Conservation (phyloP, 2,329 filamentous ascomycete species). For the Colletotrichum liriopes region DNA sequence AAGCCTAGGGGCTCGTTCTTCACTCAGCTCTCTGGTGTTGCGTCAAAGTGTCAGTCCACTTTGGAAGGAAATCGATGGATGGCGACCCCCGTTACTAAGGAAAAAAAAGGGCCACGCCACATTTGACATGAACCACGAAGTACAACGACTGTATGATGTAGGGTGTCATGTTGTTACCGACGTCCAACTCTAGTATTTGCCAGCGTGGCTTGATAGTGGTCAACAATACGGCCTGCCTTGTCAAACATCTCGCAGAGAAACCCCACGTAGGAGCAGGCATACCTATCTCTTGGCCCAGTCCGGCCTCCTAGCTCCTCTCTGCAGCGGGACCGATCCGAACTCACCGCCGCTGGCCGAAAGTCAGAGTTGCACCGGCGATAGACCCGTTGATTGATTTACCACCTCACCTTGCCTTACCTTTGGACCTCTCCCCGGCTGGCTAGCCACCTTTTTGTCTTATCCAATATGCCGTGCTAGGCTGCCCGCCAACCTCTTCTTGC, state of each 20-base stretch:
- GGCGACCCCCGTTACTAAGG: no score
- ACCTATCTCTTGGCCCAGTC: not conserved
- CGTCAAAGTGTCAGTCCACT: constrained; percentile 7
- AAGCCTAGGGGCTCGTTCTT: not conserved
- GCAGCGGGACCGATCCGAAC: constrained; percentile 35
- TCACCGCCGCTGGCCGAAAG: constrained; percentile 36
- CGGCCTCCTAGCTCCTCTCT: constrained; percentile 4
- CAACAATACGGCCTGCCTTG: not conserved
- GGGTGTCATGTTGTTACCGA: not conserved
- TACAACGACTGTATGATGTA: not conserved
- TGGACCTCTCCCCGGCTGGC: not conserved
- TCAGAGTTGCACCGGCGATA: constrained; percentile 17
- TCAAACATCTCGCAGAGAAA: not conserved
- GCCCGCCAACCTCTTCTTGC: not conserved
- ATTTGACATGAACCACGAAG: not conserved
- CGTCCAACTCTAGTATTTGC: not conserved
- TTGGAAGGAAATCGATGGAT: not conserved
- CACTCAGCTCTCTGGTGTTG: not conserved
- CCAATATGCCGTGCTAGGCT: not conserved
- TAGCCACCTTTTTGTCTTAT: not conserved
- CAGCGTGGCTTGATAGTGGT: not conserved
- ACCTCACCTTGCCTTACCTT: not conserved
- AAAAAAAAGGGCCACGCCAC: not conserved
- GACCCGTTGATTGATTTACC: constrained; percentile 3
- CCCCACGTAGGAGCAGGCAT: not conserved